Base-by-base conservation (phyloP, 192 early-diverging fungal genomes). In the Dissophora ornata region DNA sequence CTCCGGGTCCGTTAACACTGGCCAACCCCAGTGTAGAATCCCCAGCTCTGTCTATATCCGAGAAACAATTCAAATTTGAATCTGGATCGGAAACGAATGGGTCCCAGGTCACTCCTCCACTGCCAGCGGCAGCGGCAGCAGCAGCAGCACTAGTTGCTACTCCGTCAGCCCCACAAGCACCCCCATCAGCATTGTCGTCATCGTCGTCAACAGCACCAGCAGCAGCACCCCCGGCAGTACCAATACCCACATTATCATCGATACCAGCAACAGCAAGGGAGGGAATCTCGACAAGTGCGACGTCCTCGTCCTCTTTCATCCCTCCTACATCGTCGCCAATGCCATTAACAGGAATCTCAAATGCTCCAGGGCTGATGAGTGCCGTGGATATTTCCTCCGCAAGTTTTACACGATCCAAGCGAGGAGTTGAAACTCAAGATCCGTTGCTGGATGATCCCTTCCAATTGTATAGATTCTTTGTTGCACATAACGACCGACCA, bases 401-500 rank as follows among this genome's bases (percentile, higher is more conserved):
- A 19, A 33, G 21, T 24, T 75, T 42, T 19, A 55, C 18, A 12
- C 47, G 51, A 1, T 51, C 38, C 2, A 28, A 65, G 13, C 47
- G 21, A 7, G 71, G 71, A 19, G 71, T 75, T 4, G 63, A 75
- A 25, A 54, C 56, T 3, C n/a, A 28, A 28, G 71, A 75, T 32
- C 18, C 57, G 1, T 13, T 75, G 11, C 51, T 75, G 26, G 63
- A 75, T 19, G 71, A 67, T 47, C 71, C 71, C 6, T 75, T 60
- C 25, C 71, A 75, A 30, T 40, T 81, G n/a, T 69, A 74, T 22
- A 46, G 79, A 34, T 81, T 75, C 50, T 67, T 81, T 62, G 66
- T 81, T 12, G 79, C 58, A 12, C 79, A 81, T 26, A 81, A 81
- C 24, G 70, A 81, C 21, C 54, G 52, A 25, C 79, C 79, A n/a